A percentile compares a stretch with the other conserved stretches of the same genome.
These are phyloP conservation scores for Ziziphus jujuba DNA, from an alignment of 306 rosid species.

Conservation along the genomic window DNA sequence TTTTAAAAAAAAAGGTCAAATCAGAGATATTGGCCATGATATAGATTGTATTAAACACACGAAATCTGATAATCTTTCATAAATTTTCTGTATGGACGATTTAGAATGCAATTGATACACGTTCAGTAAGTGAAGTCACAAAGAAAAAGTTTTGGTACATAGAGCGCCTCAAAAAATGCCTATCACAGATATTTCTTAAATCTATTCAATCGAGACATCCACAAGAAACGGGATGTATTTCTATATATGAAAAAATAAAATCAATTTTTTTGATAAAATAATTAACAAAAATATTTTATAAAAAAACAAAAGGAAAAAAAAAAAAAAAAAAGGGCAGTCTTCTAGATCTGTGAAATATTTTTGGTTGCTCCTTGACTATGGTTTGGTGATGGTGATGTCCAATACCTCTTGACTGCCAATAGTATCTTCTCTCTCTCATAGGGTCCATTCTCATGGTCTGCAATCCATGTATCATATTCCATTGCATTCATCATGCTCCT, in stretches of 20 bases:
- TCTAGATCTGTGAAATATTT: constrained; percentile 22
- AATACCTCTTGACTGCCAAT: constrained; percentile 64
- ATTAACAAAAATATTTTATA: constrained; percentile 23
- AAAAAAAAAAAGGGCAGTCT: neutral
- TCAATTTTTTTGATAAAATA: constrained; percentile 11
- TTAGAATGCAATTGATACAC: no score
- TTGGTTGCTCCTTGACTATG: constrained; percentile 20
- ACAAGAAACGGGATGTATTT: neutral
- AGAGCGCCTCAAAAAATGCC: neutral
- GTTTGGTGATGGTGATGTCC: constrained; percentile 59
- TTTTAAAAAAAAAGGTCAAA: no score
- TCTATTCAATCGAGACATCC: constrained; percentile 2
- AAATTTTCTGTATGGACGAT: no score
- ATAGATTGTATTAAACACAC: no score
- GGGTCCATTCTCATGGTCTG: constrained; percentile 84
- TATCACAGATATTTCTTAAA: constrained; percentile 5
- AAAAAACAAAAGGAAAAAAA: constrained; percentile 8
- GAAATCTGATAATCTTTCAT: no score
- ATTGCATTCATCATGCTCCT: constrained; percentile 57
- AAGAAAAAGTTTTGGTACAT: neutral
- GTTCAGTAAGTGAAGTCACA: neutral
- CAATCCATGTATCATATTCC: constrained; percentile 65
- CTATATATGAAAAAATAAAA: constrained; percentile 25
- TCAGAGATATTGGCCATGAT: no score
- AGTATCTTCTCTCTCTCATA: constrained; percentile 59